These are phyloP conservation scores for Allantophomopsis lycopodina DNA, from an alignment of 2,329 filamentous ascomycete genomes.

Conservation along the genomic window DNA sequence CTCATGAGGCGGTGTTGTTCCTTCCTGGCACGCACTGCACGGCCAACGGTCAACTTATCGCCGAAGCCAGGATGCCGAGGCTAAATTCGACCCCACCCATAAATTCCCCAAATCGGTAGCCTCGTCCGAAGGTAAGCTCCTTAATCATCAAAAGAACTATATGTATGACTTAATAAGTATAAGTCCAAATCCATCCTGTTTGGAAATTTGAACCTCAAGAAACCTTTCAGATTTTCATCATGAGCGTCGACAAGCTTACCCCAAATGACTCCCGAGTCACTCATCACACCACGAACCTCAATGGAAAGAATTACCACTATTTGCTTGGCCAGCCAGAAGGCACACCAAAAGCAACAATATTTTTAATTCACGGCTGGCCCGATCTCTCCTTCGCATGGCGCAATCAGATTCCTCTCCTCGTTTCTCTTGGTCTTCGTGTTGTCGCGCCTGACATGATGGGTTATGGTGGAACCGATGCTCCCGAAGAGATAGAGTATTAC, in stretches of 20 bases:
- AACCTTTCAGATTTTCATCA: slow-evolving; percentile 13
- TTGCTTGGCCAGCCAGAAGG: slow-evolving; percentile 36
- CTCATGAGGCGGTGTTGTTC: no score
- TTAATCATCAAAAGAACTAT: neutral
- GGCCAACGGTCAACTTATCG: no score
- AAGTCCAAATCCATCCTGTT: neutral
- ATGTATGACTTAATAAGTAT: neutral
- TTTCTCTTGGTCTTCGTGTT: slow-evolving; percentile 61
- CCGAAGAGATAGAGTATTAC: slow-evolving; percentile 48
- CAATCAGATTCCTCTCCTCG: slow-evolving; percentile 68
- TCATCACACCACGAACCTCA: slow-evolving; percentile 46
- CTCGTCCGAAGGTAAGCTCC: no score
- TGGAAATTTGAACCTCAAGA: slow-evolving; percentile 2
- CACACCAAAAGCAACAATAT: slow-evolving; percentile 30
- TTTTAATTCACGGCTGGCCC: slow-evolving; percentile 54
- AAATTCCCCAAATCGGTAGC: no score
- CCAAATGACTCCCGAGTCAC: slow-evolving; percentile 53
- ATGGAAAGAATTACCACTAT: slow-evolving; percentile 59
- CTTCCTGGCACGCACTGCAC: no score
- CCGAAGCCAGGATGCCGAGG: no score
- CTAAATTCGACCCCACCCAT: no score
- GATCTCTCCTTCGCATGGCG: slow-evolving; percentile 80
- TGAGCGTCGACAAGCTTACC: slow-evolving; percentile 48
- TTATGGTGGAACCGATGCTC: slow-evolving; percentile 65
- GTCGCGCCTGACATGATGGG: slow-evolving; percentile 80